Evolutionary conservation across 2,329 filamentous ascomycete genomes (phyloP).

Genomic region (Fusarium beomiforme): DNA sequence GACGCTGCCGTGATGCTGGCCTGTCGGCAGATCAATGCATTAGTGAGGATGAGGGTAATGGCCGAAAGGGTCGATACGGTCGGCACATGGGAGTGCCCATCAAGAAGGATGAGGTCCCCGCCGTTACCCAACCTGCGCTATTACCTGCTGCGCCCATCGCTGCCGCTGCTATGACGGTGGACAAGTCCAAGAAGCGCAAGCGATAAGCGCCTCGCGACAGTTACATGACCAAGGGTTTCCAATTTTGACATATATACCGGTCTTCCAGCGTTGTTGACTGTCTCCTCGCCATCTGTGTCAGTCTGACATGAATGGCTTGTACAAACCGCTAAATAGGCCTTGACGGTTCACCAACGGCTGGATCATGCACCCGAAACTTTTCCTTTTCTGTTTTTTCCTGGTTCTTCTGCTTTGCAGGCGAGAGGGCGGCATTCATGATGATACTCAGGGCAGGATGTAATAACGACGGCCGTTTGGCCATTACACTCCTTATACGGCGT

Average conservation of each 20-base stretch:
- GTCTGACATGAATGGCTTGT: slow-evolving; percentile 18
- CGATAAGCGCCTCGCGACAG: slow-evolving; percentile 51
- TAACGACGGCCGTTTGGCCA: slow-evolving; percentile 51
- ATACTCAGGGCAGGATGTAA: slow-evolving; percentile 49
- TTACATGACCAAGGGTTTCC: neutral
- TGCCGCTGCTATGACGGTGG: slow-evolving; percentile 48
- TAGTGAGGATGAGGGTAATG: slow-evolving; percentile 97
- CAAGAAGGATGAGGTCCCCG: slow-evolving; percentile 63
- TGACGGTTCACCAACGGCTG: slow-evolving; percentile 5
- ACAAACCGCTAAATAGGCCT: slow-evolving; percentile 13
- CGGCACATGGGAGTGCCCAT: slow-evolving; percentile 76
- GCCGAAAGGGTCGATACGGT: slow-evolving; percentile 91
- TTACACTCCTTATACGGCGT: slow-evolving; percentile 53
- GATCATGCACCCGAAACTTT: slow-evolving; percentile 11
- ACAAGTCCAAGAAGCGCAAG: slow-evolving; percentile 72
- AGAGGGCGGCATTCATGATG: slow-evolving; percentile 42
- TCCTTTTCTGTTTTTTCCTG: slow-evolving; percentile 15
- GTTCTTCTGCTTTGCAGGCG: slow-evolving; percentile 37
- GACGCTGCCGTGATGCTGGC: slow-evolving; percentile 94
- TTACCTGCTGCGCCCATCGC: slow-evolving; percentile 58
- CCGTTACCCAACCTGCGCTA: slow-evolving; percentile 51
- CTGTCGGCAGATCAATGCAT: slow-evolving; percentile 93
- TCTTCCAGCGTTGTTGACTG: slow-evolving; percentile 24
- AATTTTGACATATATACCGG: slow-evolving; percentile 20
- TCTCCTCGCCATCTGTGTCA: slow-evolving; percentile 17